Evolutionary conservation across 805 yeast genomes (phyloP), one percentile per base, ranked within the genome.

Genomic region (Nakazawaea siamensis): DNA sequence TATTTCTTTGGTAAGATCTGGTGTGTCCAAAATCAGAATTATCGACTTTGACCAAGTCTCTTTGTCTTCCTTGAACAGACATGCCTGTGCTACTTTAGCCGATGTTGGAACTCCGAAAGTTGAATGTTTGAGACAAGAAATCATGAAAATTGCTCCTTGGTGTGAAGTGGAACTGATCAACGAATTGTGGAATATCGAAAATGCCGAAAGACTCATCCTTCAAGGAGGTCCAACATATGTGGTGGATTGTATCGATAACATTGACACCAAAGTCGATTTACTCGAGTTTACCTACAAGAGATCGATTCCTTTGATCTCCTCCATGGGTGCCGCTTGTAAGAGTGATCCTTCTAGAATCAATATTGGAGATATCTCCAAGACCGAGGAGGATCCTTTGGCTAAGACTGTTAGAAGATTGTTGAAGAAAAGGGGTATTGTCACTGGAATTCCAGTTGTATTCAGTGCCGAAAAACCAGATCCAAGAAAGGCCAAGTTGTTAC

Each of bases 241-340:
- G 18, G 82, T 92, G 19, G 99, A 92, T 52, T 92, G 97, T 60
- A 92, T 92, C 46, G 99, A 92, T 58, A 92, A 92, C 54, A 80
- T 92, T 40, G 95, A 90, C 48, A 88, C 97, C n/a, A 92, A 92
- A 51, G 94, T 88, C 18, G 98, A 92, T 49, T 62, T 92, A 34
- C 62, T 92, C 44, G 77, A 78, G 21, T 88, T 68, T 57, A 80
- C 94, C 45, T 62, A 77, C 51, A 64, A 67, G 13, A 59, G 74
- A 29, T 55, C 66, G 2, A 52, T 90, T 23, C 73, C 72, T n/a
- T 81, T 87, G 21, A 71, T 92, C 26, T 78, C 94, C 4, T 83
- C 96, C 1, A 94, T 94, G 76, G 99, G 99, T 18, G 97, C 99
- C 1, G 95, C 96, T 4, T 81, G 95, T 47, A 92, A 92, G 55